Percentiles rank a stretch among this genome's conserved stretches.
Evolutionary conservation across 2,329 filamentous ascomycete genomes (phyloP).

Genomic region (Fusarium torulosum): DNA sequence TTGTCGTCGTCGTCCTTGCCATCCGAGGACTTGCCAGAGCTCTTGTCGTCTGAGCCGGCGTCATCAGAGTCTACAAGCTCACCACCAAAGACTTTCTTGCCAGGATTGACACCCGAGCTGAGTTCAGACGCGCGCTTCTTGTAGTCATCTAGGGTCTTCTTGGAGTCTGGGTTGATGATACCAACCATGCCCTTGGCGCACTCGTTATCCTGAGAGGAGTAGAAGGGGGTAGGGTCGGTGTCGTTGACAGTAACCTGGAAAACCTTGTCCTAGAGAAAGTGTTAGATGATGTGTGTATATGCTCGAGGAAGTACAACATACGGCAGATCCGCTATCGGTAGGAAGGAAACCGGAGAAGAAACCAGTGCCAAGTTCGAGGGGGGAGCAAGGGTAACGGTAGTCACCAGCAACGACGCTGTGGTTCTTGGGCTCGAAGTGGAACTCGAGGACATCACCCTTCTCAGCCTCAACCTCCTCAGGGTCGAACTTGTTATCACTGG

Average conservation of each 20-base stretch:
- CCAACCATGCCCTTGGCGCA: constrained; percentile 57
- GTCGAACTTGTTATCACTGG: constrained; percentile 51
- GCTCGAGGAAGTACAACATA: constrained; percentile 27
- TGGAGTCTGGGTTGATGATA: constrained; percentile 52
- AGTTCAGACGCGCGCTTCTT: constrained; percentile 48
- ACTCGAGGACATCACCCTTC: constrained; percentile 54
- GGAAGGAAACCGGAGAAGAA: constrained; percentile 56
- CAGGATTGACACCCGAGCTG: constrained; percentile 48
- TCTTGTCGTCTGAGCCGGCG: constrained; percentile 22
- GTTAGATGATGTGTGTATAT: constrained; percentile 12
- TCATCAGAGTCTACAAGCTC: constrained; percentile 45
- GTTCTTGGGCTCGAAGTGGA: constrained; percentile 54
- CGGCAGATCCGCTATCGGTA: constrained; percentile 48
- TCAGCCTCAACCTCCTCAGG: constrained; percentile 52
- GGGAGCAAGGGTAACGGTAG: constrained; percentile 54
- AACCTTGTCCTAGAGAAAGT: constrained; percentile 49
- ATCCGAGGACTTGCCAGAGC: constrained; percentile 23
- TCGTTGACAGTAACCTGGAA: constrained; percentile 53
- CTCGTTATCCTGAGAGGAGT: constrained; percentile 56
- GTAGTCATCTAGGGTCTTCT: constrained; percentile 51
- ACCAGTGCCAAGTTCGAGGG: constrained; percentile 50
- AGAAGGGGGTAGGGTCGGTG: constrained; percentile 54
- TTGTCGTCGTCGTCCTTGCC: constrained; percentile 30
- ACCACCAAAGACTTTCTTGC: constrained; percentile 47
- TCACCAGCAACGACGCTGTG: constrained; percentile 56